Base-by-base conservation (phyloP, 1,284 basidiomycete genomes). In the Sanguinoderma infundibulare region DNA sequence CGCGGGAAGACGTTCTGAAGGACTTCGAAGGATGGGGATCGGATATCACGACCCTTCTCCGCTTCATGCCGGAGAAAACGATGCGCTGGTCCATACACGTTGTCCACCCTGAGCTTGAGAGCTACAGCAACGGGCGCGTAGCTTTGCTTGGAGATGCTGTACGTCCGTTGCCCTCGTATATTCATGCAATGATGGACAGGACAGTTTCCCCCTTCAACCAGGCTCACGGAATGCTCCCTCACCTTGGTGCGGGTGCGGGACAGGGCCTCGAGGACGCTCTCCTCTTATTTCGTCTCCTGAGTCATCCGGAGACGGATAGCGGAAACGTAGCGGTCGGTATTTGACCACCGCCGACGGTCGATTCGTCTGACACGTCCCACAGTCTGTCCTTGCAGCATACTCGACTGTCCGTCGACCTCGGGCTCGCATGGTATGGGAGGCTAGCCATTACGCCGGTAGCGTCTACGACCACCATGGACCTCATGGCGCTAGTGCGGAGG, bases 251-350 rank as follows among this genome's bases (percentile, higher is more conserved):
- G 0, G 87, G 87, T 14, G 85, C 84, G 14, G 85, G 86, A 1
- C 86, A 87, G 72, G 86, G 84, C 0, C 78, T 88, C 42, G 87
- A 89, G 67, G 87, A 89, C 63, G 82, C 82, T 0, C 79, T 80
- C 35, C 73, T 83, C n/a, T 74, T 89, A 8, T 79, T 79, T 36
- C 72, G 76, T n/a, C 74, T 89, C 5, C 79, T 90, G 5, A 67
- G 70, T 2, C 81, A 83, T 65, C 78, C 82, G 1, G 68, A 75
- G 59, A 81, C 82, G 9, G 78, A 75, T 20, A 59, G 68, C 15
- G 66, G 69, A 14, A 85, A 83, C 63, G 68, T 89, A 12, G 71
- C 78, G 61, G 86, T 86, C 64, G 70, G 77, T 30, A 10, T 2
- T 28, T 10, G 0, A 20, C 10, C 24, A 10, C 12, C 9, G 5